A percentile compares a stretch with the other conserved stretches of the same genome.
These are phyloP conservation scores for Fraxinus xanthoxyloides DNA, from an alignment of 305 asterid genomes.

Conservation along the genomic window DNA sequence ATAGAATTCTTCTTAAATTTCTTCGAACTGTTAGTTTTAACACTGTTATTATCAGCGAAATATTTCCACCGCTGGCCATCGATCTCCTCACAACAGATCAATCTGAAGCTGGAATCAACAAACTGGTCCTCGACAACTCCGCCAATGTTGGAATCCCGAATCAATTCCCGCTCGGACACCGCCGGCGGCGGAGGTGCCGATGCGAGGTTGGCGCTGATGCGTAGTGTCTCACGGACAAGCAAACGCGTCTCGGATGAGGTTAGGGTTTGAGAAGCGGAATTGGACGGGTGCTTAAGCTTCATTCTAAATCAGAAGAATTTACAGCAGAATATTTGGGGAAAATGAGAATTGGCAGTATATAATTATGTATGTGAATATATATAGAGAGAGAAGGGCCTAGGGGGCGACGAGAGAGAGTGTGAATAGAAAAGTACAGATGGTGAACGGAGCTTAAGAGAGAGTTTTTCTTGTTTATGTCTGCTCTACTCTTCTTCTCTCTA, in stretches of 20 bases:
- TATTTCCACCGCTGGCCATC: constrained; percentile 48
- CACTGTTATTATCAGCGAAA: constrained; percentile 28
- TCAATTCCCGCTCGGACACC: background rate
- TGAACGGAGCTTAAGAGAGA: constrained; percentile 35
- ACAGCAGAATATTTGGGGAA: background rate
- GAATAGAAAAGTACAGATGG: constrained; percentile 19
- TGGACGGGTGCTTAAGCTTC: constrained; percentile 36
- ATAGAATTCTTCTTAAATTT: constrained; percentile 59
- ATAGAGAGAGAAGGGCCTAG: background rate
- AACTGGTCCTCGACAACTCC: constrained; percentile 36
- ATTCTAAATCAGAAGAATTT: constrained; percentile 11
- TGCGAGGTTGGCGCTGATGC: constrained; percentile 51
- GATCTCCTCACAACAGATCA: constrained; percentile 51
- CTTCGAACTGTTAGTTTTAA: constrained; percentile 13
- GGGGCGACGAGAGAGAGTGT: background rate
- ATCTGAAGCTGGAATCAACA: constrained; percentile 34
- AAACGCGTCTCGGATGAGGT: constrained; percentile 39
- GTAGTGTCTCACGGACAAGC: constrained; percentile 47
- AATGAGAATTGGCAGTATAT: background rate
- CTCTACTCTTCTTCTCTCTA: background rate
- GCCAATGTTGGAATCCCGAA: constrained; percentile 19
- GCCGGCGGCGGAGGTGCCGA: constrained; percentile 28
- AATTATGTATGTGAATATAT: background rate
- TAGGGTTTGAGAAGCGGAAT: constrained; percentile 37
- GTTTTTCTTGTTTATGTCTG: constrained; percentile 33